Base-by-base conservation (phyloP, 2,329 filamentous ascomycete species). In the Alternaria gaisen region DNA sequence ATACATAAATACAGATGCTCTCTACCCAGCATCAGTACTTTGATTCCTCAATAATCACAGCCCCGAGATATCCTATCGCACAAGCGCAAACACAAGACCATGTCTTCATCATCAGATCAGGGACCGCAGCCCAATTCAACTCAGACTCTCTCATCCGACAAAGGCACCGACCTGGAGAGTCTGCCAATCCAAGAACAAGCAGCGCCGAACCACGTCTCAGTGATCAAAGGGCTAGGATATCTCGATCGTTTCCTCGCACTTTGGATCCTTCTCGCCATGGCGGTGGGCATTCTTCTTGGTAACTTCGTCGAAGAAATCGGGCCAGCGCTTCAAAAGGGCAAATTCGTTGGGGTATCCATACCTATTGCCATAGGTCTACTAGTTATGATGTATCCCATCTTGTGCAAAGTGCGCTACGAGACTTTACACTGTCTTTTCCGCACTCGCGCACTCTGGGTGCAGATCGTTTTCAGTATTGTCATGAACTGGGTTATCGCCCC, bases 381-480 rank as follows among this genome's bases (percentile, higher is more conserved):
- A 9, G 88, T 94, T 52, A 94, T 95, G 91, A 95, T 94, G 91
- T 94, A 94, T 71, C 92, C 91, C 0, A 94, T 94, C 60, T 81
- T 94, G 0, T 94, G 91, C 83, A 94, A 93, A 74, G 89, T 94
- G 4, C 87, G 86, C 28, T 94, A 88, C 74, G 91, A 94, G 74
- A 85, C 85, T 0, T 77, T 94, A 26, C 90, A 91, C 75, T 79
- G 83, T 6, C 80, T 91, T 9, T 85, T 94, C 61, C 75, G 80
- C 3, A 81, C 86, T 4, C 81, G 82, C 3, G 80, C 82, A 2
- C 80, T 94, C 2, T 94, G 90, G 91, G 86, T 87, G 47, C 91
- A 94, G 75, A 85, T 95, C 14, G 81, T 74, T 0, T 92, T 94
- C 69, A 92, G 90, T 63, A 74, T 94, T 1, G 56, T 92, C 9